These are phyloP conservation scores for Senna siamea DNA, from an alignment of 306 rosid genomes.

Conservation along the genomic window DNA sequence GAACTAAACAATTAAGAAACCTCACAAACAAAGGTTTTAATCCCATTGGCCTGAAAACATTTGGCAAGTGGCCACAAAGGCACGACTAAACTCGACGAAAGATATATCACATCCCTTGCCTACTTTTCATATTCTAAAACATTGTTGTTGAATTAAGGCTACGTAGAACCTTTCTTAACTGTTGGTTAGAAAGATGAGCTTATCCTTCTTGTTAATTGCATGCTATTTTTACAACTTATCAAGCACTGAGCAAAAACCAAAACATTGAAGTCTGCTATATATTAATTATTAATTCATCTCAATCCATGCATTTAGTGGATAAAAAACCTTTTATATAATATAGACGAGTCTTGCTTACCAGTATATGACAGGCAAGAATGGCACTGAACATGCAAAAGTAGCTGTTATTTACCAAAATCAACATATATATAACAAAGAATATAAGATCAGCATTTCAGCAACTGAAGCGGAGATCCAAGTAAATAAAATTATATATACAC, in stretches of 20 bases:
- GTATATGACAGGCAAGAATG: neutral
- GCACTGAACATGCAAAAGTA: neutral
- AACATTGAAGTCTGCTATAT: neutral
- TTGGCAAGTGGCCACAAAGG: neutral
- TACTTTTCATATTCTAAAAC: slow-evolving; percentile 7
- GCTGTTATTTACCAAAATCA: neutral
- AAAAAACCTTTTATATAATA: neutral
- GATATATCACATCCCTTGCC: neutral
- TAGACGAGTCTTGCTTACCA: too few relatives aligned
- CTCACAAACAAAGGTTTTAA: neutral
- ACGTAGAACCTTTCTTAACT: neutral
- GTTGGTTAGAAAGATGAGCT: neutral
- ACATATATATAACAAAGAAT: neutral
- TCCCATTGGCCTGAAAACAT: neutral
- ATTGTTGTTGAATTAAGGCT: neutral
- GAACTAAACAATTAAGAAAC: neutral
- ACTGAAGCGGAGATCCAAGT: neutral
- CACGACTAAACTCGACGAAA: neutral
- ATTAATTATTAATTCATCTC: neutral
- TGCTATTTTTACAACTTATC: neutral
- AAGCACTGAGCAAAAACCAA: neutral
- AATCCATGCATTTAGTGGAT: neutral
- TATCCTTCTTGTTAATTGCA: neutral
- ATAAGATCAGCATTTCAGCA: neutral
- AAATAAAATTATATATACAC: neutral